Conservation (phyloP, 2,329 filamentous ascomycete genomes). For the Colletotrichum agaves region DNA sequence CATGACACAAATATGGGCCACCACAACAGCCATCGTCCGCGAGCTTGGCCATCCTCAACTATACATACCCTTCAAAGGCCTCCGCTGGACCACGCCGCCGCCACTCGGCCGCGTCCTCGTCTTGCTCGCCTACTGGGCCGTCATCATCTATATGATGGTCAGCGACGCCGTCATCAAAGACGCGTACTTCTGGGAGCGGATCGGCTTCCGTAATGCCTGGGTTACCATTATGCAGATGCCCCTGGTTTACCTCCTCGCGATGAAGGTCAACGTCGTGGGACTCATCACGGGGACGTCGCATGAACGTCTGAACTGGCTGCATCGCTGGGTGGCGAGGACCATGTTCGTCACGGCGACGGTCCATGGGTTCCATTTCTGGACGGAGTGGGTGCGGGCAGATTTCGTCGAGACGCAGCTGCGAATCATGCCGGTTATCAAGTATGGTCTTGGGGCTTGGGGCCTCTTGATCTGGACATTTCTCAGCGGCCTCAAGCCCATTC, state of each 20-base stretch:
- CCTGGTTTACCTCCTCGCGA: constrained; percentile 70
- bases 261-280: constrained; percentile 69
- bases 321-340: constrained; percentile 77
- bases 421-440: constrained; percentile 64
- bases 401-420: constrained; percentile 68
- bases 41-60: constrained; percentile 67
- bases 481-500: constrained; percentile 70
- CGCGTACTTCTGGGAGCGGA: constrained; percentile 69
- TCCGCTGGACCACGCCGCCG: constrained; percentile 69
- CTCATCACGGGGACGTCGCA: constrained; percentile 71
- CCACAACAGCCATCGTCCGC: constrained; percentile 65
- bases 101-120: constrained; percentile 66
- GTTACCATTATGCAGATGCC: constrained; percentile 72
- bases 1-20: constrained; percentile 65
- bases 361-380: constrained; percentile 77
- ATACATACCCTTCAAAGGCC: constrained; percentile 55
- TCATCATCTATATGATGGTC: constrained; percentile 68
- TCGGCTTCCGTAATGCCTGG: constrained; percentile 76
- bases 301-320: constrained; percentile 78
- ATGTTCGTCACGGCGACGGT: constrained; percentile 75
- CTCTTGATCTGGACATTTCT: constrained; percentile 73
- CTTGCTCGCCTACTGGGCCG: constrained; percentile 67
- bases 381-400: constrained; percentile 69
- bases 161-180: constrained; percentile 61
- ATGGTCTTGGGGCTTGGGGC: constrained; percentile 74